Conservation (phyloP, 2,329 filamentous ascomycete species). For the Colletotrichum lindemuthianum region DNA sequence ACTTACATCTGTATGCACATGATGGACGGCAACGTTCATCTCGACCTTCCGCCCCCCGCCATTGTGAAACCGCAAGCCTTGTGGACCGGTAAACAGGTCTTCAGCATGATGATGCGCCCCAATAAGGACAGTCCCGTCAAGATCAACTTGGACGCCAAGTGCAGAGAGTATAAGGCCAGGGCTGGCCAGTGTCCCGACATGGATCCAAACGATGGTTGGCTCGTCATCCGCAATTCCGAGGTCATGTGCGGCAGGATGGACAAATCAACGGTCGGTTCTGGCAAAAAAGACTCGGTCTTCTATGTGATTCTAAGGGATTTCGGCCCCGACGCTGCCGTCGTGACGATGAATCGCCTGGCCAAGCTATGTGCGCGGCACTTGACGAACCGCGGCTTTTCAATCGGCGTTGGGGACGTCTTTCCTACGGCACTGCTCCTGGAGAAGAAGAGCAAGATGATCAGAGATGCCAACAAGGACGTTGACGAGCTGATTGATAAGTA, state of each 20-base stretch:
- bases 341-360: slow-evolving; percentile 92
- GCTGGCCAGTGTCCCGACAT: slow-evolving; percentile 72
- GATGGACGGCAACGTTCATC: slow-evolving; percentile 80
- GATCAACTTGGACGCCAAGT: slow-evolving; percentile 93
- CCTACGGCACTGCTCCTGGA: slow-evolving; percentile 76
- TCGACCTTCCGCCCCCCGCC: slow-evolving; percentile 88
- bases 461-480: slow-evolving; percentile 81
- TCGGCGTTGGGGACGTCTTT: slow-evolving; percentile 94
- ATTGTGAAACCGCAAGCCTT: slow-evolving; percentile 85
- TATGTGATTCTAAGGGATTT: slow-evolving; percentile 97
- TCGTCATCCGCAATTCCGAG: slow-evolving; percentile 95
- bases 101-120: slow-evolving; percentile 89
- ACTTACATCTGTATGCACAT: slow-evolving; percentile 93
- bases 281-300: slow-evolving; percentile 98
- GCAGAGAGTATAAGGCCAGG: slow-evolving; percentile 79
- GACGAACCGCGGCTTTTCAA: slow-evolving; percentile 92
- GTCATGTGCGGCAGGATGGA: slow-evolving; percentile 99
- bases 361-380: slow-evolving; percentile 90
- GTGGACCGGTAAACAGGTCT: slow-evolving; percentile 98
- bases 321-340: slow-evolving; percentile 86
- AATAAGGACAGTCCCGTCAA: slow-evolving; percentile 84
- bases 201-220: slow-evolving; percentile 87
- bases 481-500: slow-evolving; percentile 85
- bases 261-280: slow-evolving; percentile 95
- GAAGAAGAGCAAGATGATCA: slow-evolving; percentile 80